phyloP scores from a whole-genome alignment of 495 filamentous ascomycete species.

The Podospora appendiculata region DNA sequence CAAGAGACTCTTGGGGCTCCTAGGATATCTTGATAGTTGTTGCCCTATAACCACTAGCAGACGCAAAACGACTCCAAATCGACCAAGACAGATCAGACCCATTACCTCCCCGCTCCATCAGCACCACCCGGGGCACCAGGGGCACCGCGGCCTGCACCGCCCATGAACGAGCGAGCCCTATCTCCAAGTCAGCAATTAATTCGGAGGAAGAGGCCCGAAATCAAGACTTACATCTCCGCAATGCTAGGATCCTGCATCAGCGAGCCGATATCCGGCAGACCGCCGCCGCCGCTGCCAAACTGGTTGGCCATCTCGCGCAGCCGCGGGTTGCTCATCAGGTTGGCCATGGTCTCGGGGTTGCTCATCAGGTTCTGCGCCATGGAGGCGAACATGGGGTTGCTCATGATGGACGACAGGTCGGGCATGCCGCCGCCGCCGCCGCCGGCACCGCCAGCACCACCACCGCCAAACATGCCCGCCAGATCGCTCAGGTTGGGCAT shows the following conservation, averaged over 20 bases:
- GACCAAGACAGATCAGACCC: too few species aligned
- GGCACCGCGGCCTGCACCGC: conserved; percentile 42
- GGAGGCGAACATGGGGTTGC: conserved; percentile 91
- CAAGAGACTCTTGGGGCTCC: too few species aligned
- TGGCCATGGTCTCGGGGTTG: conserved; percentile 83
- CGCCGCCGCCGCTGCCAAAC: conserved; percentile 65
- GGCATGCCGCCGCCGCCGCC: conserved; percentile 66
- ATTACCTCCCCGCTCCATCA: conserved; percentile 1
- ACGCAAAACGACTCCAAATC: too few species aligned
- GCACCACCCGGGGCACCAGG: conserved; percentile 8
- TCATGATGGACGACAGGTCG: conserved; percentile 79
- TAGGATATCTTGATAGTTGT: too few species aligned
- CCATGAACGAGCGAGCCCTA: conserved; percentile 76
- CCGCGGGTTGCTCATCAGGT: conserved; percentile 89
- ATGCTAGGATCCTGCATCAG: conserved; percentile 89
- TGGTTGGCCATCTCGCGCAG: conserved; percentile 72
- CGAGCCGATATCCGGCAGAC: conserved; percentile 74
- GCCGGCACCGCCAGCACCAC: conserved; percentile 45
- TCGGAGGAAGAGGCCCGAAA: not conserved
- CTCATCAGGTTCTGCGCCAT: conserved; percentile 97
- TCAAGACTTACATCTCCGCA: conserved; percentile 76
- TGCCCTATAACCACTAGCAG: too few species aligned
- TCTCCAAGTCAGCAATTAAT: conserved; percentile 2
- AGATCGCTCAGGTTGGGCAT: conserved; percentile 41
- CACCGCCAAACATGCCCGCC: conserved; percentile 60